A percentile compares a stretch with the other conserved stretches of the same genome.
phyloP scores from a whole-genome alignment of 257 asterid genomes.

The Scutellaria minor region DNA sequence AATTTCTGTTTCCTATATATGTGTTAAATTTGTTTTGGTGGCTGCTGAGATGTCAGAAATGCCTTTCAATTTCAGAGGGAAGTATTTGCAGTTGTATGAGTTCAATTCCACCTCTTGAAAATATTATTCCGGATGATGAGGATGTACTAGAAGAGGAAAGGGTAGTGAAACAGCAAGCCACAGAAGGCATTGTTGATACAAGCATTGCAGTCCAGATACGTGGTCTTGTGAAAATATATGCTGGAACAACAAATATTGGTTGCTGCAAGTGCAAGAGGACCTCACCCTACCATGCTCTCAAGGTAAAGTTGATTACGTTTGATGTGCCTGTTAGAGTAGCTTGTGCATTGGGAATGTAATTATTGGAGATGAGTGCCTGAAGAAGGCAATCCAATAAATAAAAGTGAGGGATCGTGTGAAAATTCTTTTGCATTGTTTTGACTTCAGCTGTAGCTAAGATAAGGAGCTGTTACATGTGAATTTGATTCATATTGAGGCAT shows the following conservation, averaged over 20 bases:
- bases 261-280: slow-evolving; percentile 77
- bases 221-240: slow-evolving; percentile 78
- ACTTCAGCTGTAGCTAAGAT: slow-evolving; percentile 9
- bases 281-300: slow-evolving; percentile 91
- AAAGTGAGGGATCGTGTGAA: slow-evolving; percentile 10
- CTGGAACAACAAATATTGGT: slow-evolving; percentile 64
- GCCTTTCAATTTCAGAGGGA: slow-evolving; percentile 65
- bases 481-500: background rate
- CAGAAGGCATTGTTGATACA: slow-evolving; percentile 59
- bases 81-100: slow-evolving; percentile 73
- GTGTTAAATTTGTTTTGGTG: slow-evolving; percentile 6
- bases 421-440: background rate
- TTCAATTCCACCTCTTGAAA: slow-evolving; percentile 58
- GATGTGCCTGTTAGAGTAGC: slow-evolving; percentile 13
- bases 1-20: slow-evolving; percentile 22
- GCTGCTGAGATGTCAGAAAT: slow-evolving; percentile 28
- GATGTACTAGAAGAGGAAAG: slow-evolving; percentile 92
- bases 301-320: slow-evolving; percentile 45
- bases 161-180: slow-evolving; percentile 70
- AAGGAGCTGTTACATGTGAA: slow-evolving; percentile 3
- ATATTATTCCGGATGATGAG: slow-evolving; percentile 72
- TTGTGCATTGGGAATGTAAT: slow-evolving; percentile 13
- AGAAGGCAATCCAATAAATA: background rate
- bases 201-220: slow-evolving; percentile 78
- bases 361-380: slow-evolving; percentile 7